Percentiles rank a stretch among this genome's conserved stretches.
phyloP scores from a whole-genome alignment of 768 basidiomycete species.

The Sporobolomyces roseus region DNA sequence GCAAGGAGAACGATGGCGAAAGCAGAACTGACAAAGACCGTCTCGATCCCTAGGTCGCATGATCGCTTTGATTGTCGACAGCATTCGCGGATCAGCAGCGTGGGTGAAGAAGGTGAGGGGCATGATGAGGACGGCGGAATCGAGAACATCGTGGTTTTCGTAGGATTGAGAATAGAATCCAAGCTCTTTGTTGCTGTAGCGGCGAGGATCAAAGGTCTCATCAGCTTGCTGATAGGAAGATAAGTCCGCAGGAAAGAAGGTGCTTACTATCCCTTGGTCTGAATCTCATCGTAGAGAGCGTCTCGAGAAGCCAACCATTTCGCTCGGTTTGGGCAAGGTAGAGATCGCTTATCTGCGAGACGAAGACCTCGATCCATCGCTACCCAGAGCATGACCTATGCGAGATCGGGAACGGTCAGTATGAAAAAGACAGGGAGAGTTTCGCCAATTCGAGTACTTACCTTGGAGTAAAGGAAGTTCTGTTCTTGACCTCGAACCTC shows the following conservation, averaged over 20 bases:
- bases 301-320: constrained; percentile 76
- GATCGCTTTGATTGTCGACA: constrained; percentile 75
- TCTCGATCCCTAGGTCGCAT: constrained; percentile 83
- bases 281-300: constrained; percentile 84
- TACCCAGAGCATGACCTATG: constrained; percentile 59
- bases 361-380: constrained; percentile 92
- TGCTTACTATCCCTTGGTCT: constrained; percentile 66
- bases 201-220: not conserved
- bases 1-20: not conserved
- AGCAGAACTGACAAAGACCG: constrained; percentile 58
- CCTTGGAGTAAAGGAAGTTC: constrained; percentile 47
- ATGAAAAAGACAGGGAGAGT: not conserved
- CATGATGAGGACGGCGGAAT: constrained; percentile 86
- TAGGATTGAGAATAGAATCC: constrained; percentile 63
- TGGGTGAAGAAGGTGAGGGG: constrained; percentile 78
- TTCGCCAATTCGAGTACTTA: constrained; percentile 50
- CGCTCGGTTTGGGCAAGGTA: constrained; percentile 57
- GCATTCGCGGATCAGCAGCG: constrained; percentile 73
- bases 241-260: too few relatives aligned
- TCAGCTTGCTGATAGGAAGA: not conserved
- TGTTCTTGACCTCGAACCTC: constrained; percentile 70
- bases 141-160: constrained; percentile 68
- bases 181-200: constrained; percentile 55
- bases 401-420: not conserved
- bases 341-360: constrained; percentile 86